phyloP scores from a whole-genome alignment of 352 stramenopile species.

The Phytophthora hybrid region DNA sequence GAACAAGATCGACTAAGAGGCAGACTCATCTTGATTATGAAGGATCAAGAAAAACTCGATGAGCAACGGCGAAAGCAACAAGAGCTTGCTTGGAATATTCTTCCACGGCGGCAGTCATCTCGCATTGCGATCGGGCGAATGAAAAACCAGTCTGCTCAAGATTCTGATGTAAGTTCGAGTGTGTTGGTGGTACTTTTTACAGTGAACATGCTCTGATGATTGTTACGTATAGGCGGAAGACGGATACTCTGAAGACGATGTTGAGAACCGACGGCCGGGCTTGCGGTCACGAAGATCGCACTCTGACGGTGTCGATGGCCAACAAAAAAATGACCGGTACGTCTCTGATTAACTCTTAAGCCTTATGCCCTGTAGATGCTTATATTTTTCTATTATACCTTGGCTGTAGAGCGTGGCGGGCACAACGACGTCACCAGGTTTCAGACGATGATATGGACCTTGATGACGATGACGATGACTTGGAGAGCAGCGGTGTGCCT shows the following conservation, averaged over 20 bases:
- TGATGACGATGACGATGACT: conserved; percentile 47
- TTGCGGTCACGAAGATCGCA: conserved; percentile 38
- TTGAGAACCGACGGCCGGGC: conserved; percentile 27
- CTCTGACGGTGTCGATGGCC: conserved; percentile 41
- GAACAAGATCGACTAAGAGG: conserved; percentile 81
- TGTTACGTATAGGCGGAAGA: conserved; percentile 35
- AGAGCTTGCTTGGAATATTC: conserved; percentile 76
- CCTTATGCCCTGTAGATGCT: background rate
- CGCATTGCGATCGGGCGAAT: conserved; percentile 85
- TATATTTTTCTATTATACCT: conserved; percentile 1
- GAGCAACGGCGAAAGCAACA: conserved; percentile 72
- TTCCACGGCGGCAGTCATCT: conserved; percentile 85
- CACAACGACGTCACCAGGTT: conserved; percentile 60
- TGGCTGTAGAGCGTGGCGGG: conserved; percentile 65
- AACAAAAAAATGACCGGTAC: conserved; percentile 69
- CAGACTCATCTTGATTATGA: conserved; percentile 81
- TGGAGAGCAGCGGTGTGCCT: conserved; percentile 19
- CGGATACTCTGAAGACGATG: conserved; percentile 33
- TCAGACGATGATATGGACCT: conserved; percentile 59
- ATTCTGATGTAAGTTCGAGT: conserved; percentile 53
- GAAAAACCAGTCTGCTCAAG: conserved; percentile 65
- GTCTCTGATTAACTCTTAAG: conserved; percentile 1
- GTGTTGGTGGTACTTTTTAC: background rate
- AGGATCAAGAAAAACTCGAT: conserved; percentile 78
- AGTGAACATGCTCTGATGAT: conserved; percentile 12